Evolutionary conservation across 139 green algal species (phyloP), one percentile per base, ranked within the genome.

Genomic region (Tetradesmus lagerheimii): DNA sequence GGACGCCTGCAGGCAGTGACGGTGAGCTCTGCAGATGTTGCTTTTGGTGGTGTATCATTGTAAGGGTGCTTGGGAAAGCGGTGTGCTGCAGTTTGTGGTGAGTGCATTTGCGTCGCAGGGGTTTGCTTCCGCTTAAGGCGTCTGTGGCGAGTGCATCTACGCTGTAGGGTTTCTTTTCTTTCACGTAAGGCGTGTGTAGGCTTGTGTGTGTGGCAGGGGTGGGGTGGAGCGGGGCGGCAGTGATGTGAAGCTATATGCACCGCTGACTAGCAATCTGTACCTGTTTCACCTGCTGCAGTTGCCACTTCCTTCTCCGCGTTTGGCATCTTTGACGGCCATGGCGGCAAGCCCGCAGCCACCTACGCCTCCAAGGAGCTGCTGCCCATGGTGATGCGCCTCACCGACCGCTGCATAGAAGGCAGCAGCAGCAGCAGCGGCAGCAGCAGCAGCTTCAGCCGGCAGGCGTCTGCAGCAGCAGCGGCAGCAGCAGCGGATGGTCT

Each of bases 321-420:
- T 89, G 93, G 92, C 75, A 67, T 96, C 0, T 96, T 96, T 87
- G 93, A 96, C 62, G 93, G 89, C 25, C 82, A 89, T n/a, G 89
- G 93, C 34, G 93, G 93, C 83, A 94, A 93, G 53, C n/a, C 77
- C 25, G 86, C 91, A 4, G 82, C 93, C 25, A 89, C 83, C 53
- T 93, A 89, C 80, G 85, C 84, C 0, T 77, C 90, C 25, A 92
- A 93, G 91, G 83, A 93, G 67, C 80, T 96, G 91, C 83, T 96
- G 89, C 88, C 78, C 5, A 77, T 81, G 11, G 88, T 94, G 29
- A 81, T 76, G 0, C 27, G 41, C 0, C 90, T 89, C 47, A 37
- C 92, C n/a, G 92, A 94, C 78, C 89, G 90, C 31, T 87, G 81
- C 47, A 41, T 35, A 39, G 80, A 39, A n/a, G 88, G 47, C 47